Conservation (phyloP, 352 stramenopile species). For the Globisporangium rhizosaccharum region DNA sequence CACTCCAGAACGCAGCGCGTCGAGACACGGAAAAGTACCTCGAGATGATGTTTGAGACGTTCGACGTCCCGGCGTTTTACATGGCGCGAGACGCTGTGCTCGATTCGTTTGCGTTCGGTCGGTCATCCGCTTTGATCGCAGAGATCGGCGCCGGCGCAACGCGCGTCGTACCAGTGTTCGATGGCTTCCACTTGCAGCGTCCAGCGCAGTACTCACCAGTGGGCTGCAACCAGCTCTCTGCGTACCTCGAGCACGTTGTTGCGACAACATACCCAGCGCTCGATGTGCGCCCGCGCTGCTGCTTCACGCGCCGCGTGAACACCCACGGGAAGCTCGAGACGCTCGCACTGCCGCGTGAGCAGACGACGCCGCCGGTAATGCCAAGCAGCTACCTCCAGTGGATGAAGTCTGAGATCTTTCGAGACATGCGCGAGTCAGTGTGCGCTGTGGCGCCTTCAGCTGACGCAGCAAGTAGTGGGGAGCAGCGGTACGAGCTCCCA, state of each 20-base stretch:
- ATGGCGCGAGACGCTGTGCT: conserved; percentile 88
- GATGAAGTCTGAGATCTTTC: conserved; percentile 58
- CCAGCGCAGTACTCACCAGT: conserved; percentile 71
- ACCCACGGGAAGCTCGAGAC: conserved; percentile 56
- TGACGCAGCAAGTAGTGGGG: conserved; percentile 8
- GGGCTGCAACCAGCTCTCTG: conserved; percentile 63
- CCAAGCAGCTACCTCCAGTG: conserved; percentile 71
- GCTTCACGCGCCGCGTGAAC: conserved; percentile 55
- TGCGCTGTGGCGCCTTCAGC: conserved; percentile 32
- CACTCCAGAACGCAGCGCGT: conserved; percentile 42
- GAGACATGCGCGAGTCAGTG: conserved; percentile 69
- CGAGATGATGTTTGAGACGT: conserved; percentile 92
- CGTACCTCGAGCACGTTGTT: conserved; percentile 73
- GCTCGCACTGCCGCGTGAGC: conserved; percentile 27
- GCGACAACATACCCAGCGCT: conserved; percentile 27
- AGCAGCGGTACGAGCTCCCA: conserved; percentile 70
- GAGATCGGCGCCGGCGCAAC: conserved; percentile 85
- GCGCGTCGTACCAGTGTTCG: conserved; percentile 86
- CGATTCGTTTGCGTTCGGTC: conserved; percentile 88
- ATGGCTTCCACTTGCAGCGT: conserved; percentile 85
- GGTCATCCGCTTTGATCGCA: conserved; percentile 81
- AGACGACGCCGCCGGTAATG: conserved; percentile 42
- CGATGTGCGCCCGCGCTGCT: conserved; percentile 51
- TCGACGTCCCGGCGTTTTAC: conserved; percentile 87
- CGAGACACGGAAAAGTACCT: conserved; percentile 76